These are phyloP conservation scores for Phaffomyces antillensis DNA, from an alignment of 805 yeast species.

Conservation along the genomic window DNA sequence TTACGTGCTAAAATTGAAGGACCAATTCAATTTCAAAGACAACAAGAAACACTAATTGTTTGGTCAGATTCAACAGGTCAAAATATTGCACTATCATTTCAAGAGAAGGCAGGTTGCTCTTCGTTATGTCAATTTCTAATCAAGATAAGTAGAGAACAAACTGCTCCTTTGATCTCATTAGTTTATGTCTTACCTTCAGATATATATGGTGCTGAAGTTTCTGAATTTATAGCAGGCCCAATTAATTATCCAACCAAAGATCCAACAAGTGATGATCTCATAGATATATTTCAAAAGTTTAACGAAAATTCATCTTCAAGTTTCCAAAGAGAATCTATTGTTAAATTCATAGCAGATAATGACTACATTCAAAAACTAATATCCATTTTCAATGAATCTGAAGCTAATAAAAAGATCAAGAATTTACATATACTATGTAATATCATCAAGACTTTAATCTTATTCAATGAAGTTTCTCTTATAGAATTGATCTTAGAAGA, in stretches of 20 bases:
- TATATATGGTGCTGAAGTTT: constrained; percentile 41
- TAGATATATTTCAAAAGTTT: constrained; percentile 46
- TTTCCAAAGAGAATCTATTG: constrained; percentile 55
- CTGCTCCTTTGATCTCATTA: constrained; percentile 61
- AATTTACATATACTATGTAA: constrained; percentile 64
- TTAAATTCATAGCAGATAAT: constrained; percentile 44
- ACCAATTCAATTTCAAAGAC: constrained; percentile 78
- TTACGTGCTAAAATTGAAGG: constrained; percentile 67
- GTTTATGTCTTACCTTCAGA: constrained; percentile 55
- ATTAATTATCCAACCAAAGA: constrained; percentile 53
- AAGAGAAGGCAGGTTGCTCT: constrained; percentile 86
- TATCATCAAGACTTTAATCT: constrained; percentile 60
- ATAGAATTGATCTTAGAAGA: constrained; percentile 53
- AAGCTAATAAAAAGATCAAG: constrained; percentile 41
- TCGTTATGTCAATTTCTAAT: constrained; percentile 75
- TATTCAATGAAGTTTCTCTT: constrained; percentile 62
- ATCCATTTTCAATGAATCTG: constrained; percentile 48
- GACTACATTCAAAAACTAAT: constrained; percentile 49
- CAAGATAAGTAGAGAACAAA: constrained; percentile 46
- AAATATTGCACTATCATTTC: constrained; percentile 86
- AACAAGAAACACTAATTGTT: constrained; percentile 88
- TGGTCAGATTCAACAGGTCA: constrained; percentile 76
- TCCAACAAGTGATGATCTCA: constrained; percentile 45
- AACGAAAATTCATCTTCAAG: constrained; percentile 49
- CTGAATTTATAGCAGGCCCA: constrained; percentile 79